phyloP scores from a whole-genome alignment of 2,329 filamentous ascomycete species.

The Aspergillus sp. region DNA sequence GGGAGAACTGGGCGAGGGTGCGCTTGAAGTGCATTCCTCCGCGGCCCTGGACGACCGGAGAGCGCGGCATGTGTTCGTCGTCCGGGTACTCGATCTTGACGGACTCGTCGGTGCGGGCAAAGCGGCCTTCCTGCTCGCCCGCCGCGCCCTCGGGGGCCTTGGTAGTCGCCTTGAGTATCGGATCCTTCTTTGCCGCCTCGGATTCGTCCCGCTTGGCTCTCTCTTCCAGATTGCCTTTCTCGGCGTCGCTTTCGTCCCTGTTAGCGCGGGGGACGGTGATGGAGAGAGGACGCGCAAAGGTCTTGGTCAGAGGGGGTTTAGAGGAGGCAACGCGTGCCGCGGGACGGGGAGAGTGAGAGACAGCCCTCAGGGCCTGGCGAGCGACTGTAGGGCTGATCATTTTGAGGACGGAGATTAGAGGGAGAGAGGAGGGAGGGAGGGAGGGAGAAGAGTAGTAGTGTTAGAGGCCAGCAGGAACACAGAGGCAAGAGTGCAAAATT shows the following conservation, averaged over 20 bases:
- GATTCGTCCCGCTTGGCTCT: not conserved
- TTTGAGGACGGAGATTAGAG: not conserved
- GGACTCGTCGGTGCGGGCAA: conserved; percentile 69
- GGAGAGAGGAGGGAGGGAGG: not conserved
- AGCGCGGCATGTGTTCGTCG: conserved; percentile 62
- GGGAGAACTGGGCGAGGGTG: conserved; percentile 74
- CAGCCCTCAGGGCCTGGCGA: conserved; percentile 17
- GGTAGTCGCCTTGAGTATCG: conserved; percentile 17
- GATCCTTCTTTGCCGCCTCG: conserved; percentile 14
- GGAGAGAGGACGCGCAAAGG: conserved; percentile 20
- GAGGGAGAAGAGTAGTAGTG: conserved; percentile 1
- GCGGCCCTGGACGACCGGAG: conserved; percentile 61
- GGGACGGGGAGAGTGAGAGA: conserved; percentile 12
- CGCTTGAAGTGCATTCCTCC: conserved; percentile 76
- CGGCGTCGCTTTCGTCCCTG: conserved; percentile 16
- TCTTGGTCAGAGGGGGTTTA: conserved; percentile 7
- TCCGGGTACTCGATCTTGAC: conserved; percentile 72
- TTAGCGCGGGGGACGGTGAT: conserved; percentile 17
- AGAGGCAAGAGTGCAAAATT: conserved; percentile 3
- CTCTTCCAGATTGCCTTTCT: conserved; percentile 3
- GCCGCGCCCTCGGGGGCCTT: conserved; percentile 22
- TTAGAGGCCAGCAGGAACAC: no score
- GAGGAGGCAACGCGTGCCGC: conserved; percentile 9
- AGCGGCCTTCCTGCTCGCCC: conserved; percentile 51
- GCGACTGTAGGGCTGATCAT: conserved; percentile 22